A percentile compares a stretch with the other conserved stretches of the same genome.
These are phyloP conservation scores for Geosmithia putterillii DNA, from an alignment of 2,329 filamentous ascomycete genomes.

Conservation along the genomic window DNA sequence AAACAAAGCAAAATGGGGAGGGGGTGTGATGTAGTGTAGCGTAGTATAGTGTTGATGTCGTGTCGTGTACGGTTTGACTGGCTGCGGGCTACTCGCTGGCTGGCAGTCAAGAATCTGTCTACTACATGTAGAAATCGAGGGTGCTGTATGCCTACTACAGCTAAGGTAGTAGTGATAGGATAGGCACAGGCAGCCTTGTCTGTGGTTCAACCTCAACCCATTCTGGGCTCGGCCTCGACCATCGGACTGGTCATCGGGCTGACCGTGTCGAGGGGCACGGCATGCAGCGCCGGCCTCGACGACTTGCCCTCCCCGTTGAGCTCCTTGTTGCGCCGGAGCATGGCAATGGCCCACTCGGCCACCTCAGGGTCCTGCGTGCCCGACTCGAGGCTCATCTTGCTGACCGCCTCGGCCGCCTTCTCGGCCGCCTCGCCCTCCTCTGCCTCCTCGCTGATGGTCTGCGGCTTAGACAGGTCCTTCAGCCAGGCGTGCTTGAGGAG, in stretches of 20 bases:
- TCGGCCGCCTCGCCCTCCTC: conserved; percentile 46
- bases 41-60: no score
- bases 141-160: no score
- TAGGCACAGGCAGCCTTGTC: no score
- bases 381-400: conserved; percentile 27
- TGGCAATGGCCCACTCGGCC: conserved; percentile 67
- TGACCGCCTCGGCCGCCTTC: conserved; percentile 28
- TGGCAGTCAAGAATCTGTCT: no score
- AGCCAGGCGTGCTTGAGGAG: conserved; percentile 88
- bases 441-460: conserved; percentile 59
- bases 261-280: conserved; percentile 69
- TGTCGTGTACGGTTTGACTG: no score
- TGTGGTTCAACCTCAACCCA: no score
- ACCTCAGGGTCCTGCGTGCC: conserved; percentile 63
- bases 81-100: no score
- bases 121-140: no score
- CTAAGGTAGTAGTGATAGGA: no score
- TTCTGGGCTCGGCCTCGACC: not conserved
- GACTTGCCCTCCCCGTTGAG: conserved; percentile 35
- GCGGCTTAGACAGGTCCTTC: conserved; percentile 58
- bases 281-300: conserved; percentile 72
- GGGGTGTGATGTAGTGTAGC: no score
- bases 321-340: conserved; percentile 45
- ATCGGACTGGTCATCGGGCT: conserved; percentile 35
- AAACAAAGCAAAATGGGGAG: not conserved